Base-by-base conservation (phyloP, 768 basidiomycete species). In the Crepidotus variabilis region DNA sequence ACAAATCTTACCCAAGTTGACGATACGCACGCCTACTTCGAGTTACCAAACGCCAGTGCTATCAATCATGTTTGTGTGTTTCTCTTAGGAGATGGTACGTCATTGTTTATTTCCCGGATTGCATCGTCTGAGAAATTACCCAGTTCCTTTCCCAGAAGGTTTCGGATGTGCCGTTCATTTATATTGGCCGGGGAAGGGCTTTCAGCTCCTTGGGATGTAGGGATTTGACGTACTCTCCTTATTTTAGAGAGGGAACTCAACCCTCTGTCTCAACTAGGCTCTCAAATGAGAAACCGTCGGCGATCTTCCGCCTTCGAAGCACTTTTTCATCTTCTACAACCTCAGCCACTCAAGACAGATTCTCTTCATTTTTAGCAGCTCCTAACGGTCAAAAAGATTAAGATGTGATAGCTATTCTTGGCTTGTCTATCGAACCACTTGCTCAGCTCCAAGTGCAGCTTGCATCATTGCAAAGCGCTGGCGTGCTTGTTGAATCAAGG, bases 61-160 rank as follows among this genome's bases (percentile, higher is more conserved):
- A 88, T 94, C 60, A 94, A 94, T 64, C 92, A 95, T 65, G 71
- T 94, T 46, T 90, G 88, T 49, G 89, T 95, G 1, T 94, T 94
- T 69, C 71, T 95, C 13, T 69, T 91, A 4, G 92, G 92, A 46
- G 87, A 87, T 47, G 78, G 91, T 90, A 59, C 51, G 82, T 70
- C 21, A 34, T 52, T 51, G 51, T 36, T 52, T 52, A 39, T 33
- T 46, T 50, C 4, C 28, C 28, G 28, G 28, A 4, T 4, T 28
- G 28, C 28, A 8, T 8, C 28, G 8, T 28, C 28, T 28, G 28
- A 28, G 8, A 8, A 28, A 4, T 4, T 28, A 28, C 8, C 28
- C 56, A 81, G 90, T 90, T 0, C 83, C 87, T 1, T 93, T 94
- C 62, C 92, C 92, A 4, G 85, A 88, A 21, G 90, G 91, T 34